Conservation (phyloP, 139 green algal genomes). For the Trebouxia sp. region DNA sequence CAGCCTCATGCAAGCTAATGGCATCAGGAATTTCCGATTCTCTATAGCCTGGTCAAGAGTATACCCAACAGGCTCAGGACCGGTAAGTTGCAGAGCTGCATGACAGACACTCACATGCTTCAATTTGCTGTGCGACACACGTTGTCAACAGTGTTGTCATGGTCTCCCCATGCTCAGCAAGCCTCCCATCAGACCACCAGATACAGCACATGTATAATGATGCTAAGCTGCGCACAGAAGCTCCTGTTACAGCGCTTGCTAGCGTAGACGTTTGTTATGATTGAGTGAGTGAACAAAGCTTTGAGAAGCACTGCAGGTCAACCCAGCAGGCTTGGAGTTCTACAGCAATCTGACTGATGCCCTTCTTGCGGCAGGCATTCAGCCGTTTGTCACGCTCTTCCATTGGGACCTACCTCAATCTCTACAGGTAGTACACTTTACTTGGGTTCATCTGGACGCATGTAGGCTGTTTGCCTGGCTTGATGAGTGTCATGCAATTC, state of each 20-base stretch:
- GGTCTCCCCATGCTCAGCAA: neutral
- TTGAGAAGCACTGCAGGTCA: neutral
- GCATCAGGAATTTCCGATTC: conserved; percentile 50
- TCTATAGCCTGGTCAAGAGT: conserved; percentile 54
- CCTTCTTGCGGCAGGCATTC: conserved; percentile 50
- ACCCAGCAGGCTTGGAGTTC: conserved; percentile 43
- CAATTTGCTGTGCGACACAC: neutral
- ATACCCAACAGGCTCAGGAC: conserved; percentile 38
- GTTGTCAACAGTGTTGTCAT: neutral
- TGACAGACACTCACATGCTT: neutral
- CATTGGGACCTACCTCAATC: conserved; percentile 56
- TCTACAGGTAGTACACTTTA: conserved; percentile 29
- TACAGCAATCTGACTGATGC: conserved; percentile 50
- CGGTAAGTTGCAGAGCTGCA: neutral
- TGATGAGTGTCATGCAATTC: neutral
- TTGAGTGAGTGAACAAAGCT: no score
- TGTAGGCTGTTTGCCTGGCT: neutral
- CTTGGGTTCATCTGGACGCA: no score
- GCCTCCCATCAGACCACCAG: neutral
- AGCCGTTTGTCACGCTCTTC: conserved; percentile 55
- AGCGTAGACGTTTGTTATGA: no score
- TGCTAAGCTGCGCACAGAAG: neutral
- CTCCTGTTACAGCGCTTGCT: neutral
- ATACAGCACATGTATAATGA: no score
- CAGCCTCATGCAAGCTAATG: conserved; percentile 42